phyloP scores from a whole-genome alignment of 192 early-diverging fungal genomes.

The Mortierella alpina region DNA sequence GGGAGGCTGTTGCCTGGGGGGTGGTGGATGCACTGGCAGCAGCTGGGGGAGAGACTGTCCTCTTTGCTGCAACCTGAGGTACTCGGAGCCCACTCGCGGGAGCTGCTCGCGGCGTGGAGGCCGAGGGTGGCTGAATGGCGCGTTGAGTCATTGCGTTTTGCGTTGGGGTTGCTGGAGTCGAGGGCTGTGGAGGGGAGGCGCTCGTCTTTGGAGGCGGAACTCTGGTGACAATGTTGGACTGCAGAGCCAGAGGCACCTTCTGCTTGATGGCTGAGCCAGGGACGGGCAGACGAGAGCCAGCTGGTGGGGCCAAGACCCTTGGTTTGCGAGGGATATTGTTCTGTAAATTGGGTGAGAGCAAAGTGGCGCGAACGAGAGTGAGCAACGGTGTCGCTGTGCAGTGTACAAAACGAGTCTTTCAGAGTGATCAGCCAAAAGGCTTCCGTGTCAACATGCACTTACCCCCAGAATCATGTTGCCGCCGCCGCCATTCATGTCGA shows the following conservation, averaged over 20 bases:
- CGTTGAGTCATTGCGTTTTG: background rate
- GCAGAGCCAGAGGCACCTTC: constrained; percentile 28
- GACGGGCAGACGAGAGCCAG: constrained; percentile 39
- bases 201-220: constrained; percentile 3
- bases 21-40: background rate
- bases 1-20: background rate
- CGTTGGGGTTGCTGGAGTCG: constrained; percentile 6
- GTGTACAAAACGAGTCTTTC: background rate
- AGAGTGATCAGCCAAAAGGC: background rate
- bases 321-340: constrained; percentile 53
- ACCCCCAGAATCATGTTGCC: constrained; percentile 51
- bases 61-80: constrained; percentile 25
- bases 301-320: constrained; percentile 32
- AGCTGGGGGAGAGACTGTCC: background rate
- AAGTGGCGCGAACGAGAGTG: background rate
- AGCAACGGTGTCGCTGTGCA: background rate
- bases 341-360: constrained; percentile 5
- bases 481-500: constrained; percentile 41
- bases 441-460: background rate
- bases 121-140: background rate
- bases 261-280: constrained; percentile 15
- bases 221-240: constrained; percentile 23
- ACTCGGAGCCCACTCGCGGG: constrained; percentile 20
- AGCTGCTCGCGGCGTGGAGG: background rate
- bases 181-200: background rate